Base-by-base conservation (phyloP, 345 rosid genomes). In the Acer campestre region DNA sequence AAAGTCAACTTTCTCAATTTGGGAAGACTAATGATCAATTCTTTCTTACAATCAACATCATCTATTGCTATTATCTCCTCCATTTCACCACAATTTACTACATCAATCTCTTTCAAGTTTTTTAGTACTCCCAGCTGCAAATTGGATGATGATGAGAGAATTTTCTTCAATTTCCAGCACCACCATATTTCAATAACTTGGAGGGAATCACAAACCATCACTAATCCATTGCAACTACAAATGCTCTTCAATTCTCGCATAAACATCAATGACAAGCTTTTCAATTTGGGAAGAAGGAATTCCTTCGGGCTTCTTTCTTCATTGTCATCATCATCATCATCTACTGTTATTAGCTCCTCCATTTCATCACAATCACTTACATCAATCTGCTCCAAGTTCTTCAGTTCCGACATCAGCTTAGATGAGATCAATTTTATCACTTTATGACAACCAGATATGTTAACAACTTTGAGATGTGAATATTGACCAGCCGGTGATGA, bases 401-500 rank as follows among this genome's bases (percentile, higher is more conserved):
- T 29, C 3, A 29, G 31, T 29, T 2, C 31, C 3, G 31, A 29
- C 31, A 29, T 4, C 61, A 55, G 20, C 18, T 55, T 55, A n/a
- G 22, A 55, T 16, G 61, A 55, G 61, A 55, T 16, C 61, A 55
- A 3, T 55, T 55, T 55, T 9, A 4, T 18, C 22, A 55, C 0
- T n/a, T 1, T 12, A 20, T 2, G 0, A 7, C 61, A 55, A 0
- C 18, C 0, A 18, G 0, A 0, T n/a, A 55, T 8, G 18, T 1
- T 0, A 55, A 55, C 61, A 16, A 20, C 9, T 55, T 55, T n/a
- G 0, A 55, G 61, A 55, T 55, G 61, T 55, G 61, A 55, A n/a
- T 55, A 55, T 18, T 4, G 61, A 16, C 6, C 9, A 56, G 1
- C 23, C 7, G 35, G 35, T 31, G 35, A 31, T 31, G 35, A 31